Percentiles rank a stretch among this genome's conserved stretches.
Evolutionary conservation across 176 grass and related monocot genomes (phyloP).

Genomic region (Alloteropsis semialata): DNA sequence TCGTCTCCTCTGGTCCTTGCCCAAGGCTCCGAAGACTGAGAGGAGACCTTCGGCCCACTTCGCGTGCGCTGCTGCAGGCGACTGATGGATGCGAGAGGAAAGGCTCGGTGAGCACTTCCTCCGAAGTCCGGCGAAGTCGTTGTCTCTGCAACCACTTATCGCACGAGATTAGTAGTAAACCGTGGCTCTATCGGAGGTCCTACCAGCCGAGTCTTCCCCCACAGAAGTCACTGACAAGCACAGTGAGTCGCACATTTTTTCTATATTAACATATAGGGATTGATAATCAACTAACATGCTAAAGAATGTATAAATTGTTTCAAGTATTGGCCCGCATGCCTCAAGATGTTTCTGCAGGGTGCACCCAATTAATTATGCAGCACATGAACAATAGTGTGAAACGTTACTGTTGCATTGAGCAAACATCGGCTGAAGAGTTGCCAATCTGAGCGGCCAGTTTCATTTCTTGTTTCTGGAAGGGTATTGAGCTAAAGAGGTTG

Average conservation of each 20-base stretch:
- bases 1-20: too few relatives aligned
- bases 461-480: not conserved
- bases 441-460: not conserved
- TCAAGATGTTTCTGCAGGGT: not conserved
- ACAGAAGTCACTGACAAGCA: too few relatives aligned
- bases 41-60: too few relatives aligned
- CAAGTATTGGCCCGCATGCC: not conserved
- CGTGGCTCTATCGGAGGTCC: too few relatives aligned
- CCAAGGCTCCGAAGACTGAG: too few relatives aligned
- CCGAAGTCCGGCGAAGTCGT: too few relatives aligned
- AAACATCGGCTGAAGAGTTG: not conserved
- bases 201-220: too few relatives aligned
- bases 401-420: not conserved
- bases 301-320: slow-evolving; percentile 16
- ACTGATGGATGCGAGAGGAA: too few relatives aligned
- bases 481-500: not conserved
- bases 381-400: slow-evolving; percentile 4
- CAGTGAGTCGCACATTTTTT: not conserved
- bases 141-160: too few relatives aligned
- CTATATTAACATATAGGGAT: not conserved
- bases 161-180: too few relatives aligned
- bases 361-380: not conserved
- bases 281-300: not conserved
- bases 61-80: too few relatives aligned
- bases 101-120: too few relatives aligned